Percentiles rank a stretch among this genome's conserved stretches.
These are phyloP conservation scores for Pelargonium australe DNA, from an alignment of 441 rosid genomes.

Conservation along the genomic window DNA sequence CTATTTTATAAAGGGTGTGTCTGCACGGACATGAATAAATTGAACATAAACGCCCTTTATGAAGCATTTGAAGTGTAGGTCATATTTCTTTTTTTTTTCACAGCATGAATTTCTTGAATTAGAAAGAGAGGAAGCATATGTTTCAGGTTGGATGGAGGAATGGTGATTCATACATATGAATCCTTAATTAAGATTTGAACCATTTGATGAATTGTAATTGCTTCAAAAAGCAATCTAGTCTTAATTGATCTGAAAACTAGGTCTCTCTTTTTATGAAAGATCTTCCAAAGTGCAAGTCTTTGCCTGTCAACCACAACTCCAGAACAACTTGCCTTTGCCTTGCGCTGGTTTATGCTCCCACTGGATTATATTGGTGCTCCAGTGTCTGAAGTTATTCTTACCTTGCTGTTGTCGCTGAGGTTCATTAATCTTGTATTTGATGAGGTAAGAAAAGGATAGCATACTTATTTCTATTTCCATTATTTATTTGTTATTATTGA, in stretches of 20 bases:
- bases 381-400: constrained; percentile 77
- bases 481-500: not conserved
- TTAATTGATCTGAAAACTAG: constrained; percentile 25
- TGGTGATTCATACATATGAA: no score
- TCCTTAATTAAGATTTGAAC: not conserved
- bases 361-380: constrained; percentile 66
- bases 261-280: constrained; percentile 35
- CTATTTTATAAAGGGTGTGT: not conserved
- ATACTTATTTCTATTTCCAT: not conserved
- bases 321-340: constrained; percentile 77
- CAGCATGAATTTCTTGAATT: no score
- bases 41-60: no score
- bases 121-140: no score
- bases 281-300: constrained; percentile 87
- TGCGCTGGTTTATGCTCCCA: constrained; percentile 83
- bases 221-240: constrained; percentile 11
- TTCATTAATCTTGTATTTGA: constrained; percentile 84
- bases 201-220: not conserved
- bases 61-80: not conserved
- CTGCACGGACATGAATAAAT: not conserved
- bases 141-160: no score
- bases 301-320: constrained; percentile 93
- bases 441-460: constrained; percentile 45
- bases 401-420: constrained; percentile 83
- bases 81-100: not conserved